Evolutionary conservation across 129 eudicot species (phyloP).

Genomic region (Erigeron canadensis): DNA sequence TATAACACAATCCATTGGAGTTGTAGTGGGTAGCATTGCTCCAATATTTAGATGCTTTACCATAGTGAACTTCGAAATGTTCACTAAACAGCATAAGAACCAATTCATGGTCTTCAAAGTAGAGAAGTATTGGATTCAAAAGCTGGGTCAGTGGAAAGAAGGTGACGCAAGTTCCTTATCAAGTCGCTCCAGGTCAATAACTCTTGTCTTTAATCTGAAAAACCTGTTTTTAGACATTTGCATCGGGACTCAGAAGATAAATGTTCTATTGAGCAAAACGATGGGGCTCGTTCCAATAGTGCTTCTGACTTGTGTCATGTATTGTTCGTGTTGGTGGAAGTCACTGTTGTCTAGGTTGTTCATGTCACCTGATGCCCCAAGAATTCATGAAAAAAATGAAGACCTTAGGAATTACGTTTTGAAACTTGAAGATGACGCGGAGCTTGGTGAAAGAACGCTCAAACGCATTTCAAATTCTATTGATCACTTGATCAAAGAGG

Average conservation of each 20-base stretch:
- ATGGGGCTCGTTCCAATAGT: neutral
- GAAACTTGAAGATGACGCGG: neutral
- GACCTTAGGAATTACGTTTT: conserved; percentile 4
- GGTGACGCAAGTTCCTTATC: neutral
- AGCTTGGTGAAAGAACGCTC: neutral
- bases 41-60: conserved; percentile 16
- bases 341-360: neutral
- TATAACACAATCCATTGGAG: conserved; percentile 7
- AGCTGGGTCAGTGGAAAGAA: conserved; percentile 15
- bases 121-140: conserved; percentile 19
- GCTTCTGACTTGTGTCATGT: neutral
- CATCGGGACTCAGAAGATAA: conserved; percentile 1
- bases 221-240: neutral
- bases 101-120: conserved; percentile 1
- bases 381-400: neutral
- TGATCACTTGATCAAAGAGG: too few species aligned
- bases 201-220: neutral
- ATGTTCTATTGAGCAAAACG: conserved; percentile 11
- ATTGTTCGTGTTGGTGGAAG: neutral
- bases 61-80: neutral
- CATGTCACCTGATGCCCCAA: neutral
- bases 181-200: neutral
- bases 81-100: neutral
- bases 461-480: too few species aligned
- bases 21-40: conserved; percentile 14